These are phyloP conservation scores for Litsea cubeba DNA, from an alignment of 164 flowering plant species.

Conservation along the genomic window DNA sequence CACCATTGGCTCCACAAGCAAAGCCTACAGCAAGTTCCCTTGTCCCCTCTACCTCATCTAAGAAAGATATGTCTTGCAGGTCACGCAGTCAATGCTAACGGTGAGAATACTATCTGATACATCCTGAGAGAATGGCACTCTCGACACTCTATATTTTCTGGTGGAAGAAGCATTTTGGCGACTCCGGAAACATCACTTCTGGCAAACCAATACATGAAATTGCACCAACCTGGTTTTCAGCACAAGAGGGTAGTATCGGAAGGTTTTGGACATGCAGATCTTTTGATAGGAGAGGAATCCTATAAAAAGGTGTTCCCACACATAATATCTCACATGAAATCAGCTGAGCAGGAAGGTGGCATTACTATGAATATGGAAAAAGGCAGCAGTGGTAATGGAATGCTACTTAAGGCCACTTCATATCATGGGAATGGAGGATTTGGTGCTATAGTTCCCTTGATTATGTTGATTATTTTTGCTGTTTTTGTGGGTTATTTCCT, in stretches of 20 bases:
- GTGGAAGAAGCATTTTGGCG: constrained; percentile 38
- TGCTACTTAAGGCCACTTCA: constrained; percentile 28
- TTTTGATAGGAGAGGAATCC: constrained; percentile 51
- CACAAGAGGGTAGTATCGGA: constrained; percentile 51
- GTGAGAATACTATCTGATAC: constrained; percentile 40
- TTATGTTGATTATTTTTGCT: constrained; percentile 15
- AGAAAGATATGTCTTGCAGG: constrained; percentile 51
- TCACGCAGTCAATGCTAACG: constrained; percentile 37
- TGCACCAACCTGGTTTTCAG: constrained; percentile 51
- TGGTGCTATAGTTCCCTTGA: background rate
- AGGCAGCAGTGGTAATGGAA: constrained; percentile 17
- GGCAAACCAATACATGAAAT: constrained; percentile 53
- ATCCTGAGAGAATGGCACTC: constrained; percentile 53
- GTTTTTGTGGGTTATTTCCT: background rate
- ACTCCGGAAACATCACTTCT: constrained; percentile 48
- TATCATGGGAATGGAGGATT: constrained; percentile 13
- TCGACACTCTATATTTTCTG: constrained; percentile 51
- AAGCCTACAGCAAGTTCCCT: constrained; percentile 34
- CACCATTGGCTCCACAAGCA: constrained; percentile 43
- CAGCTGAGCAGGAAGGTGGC: constrained; percentile 19
- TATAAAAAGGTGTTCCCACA: constrained; percentile 38
- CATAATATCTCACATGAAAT: constrained; percentile 37
- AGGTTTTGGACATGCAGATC: constrained; percentile 53
- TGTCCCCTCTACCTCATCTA: constrained; percentile 53
- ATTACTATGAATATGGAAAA: background rate